phyloP scores from a whole-genome alignment of 2,329 filamentous ascomycete genomes.

The Ceratocystis albifundus region DNA sequence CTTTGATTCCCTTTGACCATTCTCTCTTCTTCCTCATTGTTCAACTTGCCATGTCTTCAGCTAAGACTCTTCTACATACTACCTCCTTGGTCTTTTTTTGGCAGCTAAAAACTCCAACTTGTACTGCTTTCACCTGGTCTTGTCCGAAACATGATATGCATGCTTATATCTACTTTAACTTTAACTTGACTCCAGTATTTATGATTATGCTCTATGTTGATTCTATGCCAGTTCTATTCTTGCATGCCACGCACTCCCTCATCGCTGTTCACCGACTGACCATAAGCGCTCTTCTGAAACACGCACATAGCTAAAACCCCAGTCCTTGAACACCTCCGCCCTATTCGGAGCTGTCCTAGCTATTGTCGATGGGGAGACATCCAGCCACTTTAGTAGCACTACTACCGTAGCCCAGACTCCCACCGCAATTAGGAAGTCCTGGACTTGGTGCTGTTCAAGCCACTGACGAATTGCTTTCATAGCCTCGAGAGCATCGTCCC shows the following conservation, averaged over 20 bases:
- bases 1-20: conserved; percentile 13
- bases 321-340: not conserved
- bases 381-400: conserved; percentile 6
- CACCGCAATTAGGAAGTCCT: conserved; percentile 6
- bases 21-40: not conserved
- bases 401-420: conserved; percentile 11
- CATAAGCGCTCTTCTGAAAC: conserved; percentile 5
- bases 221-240: not conserved
- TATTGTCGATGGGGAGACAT: not conserved
- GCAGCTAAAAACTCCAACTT: conserved; percentile 6
- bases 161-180: not conserved
- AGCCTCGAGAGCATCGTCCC: not conserved
- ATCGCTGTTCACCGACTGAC: not conserved
- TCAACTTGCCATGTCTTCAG: conserved; percentile 10
- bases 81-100: not conserved
- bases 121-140: not conserved
- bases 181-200: not conserved
- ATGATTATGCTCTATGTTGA: not conserved
- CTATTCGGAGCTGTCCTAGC: not conserved
- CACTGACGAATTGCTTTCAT: not conserved
- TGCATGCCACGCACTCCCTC: not conserved
- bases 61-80: not conserved
- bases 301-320: conserved; percentile 14
- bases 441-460: conserved; percentile 4
- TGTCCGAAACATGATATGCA: conserved; percentile 3